phyloP scores from a whole-genome alignment of 768 basidiomycete genomes.

The Mycena vitilis region DNA sequence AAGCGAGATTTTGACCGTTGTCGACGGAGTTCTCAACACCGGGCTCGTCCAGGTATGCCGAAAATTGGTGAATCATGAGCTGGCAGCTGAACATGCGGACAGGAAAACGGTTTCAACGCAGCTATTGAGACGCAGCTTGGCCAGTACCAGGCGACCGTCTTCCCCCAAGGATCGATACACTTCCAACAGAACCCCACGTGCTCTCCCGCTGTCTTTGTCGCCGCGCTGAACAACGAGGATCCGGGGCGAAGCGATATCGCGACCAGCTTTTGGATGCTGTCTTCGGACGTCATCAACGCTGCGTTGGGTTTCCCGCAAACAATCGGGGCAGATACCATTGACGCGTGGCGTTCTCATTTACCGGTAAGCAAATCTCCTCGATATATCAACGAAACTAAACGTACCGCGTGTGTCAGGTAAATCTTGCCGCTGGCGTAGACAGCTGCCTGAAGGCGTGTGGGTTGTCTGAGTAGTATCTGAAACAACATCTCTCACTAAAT shows the following conservation, averaged over 20 bases:
- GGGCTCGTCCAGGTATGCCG: background rate
- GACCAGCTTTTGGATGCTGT: conserved; percentile 8
- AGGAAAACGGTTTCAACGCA: conserved; percentile 20
- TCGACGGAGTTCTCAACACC: background rate
- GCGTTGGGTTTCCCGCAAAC: conserved; percentile 4
- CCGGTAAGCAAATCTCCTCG: too few species aligned
- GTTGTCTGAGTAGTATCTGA: too few species aligned
- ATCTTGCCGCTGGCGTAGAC: too few species aligned
- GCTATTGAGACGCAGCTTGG: conserved; percentile 30
- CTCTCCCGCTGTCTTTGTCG: background rate
- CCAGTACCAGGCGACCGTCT: conserved; percentile 16
- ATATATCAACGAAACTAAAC: too few species aligned
- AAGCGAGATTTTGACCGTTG: conserved; percentile 2
- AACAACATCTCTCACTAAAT: too few species aligned
- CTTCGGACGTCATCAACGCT: background rate
- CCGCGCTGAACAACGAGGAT: conserved; percentile 2
- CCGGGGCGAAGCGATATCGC: conserved; percentile 9
- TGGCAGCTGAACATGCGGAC: too few species aligned
- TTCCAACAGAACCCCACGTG: conserved; percentile 6
- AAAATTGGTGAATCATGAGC: too few species aligned
- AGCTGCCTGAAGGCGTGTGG: too few species aligned
- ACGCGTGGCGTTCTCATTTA: background rate
- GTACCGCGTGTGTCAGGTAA: too few species aligned
- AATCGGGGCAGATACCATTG: background rate
- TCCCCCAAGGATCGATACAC: background rate